Base-by-base conservation (phyloP, 2,329 filamentous ascomycete species). In the Nigrograna mackinnonii region DNA sequence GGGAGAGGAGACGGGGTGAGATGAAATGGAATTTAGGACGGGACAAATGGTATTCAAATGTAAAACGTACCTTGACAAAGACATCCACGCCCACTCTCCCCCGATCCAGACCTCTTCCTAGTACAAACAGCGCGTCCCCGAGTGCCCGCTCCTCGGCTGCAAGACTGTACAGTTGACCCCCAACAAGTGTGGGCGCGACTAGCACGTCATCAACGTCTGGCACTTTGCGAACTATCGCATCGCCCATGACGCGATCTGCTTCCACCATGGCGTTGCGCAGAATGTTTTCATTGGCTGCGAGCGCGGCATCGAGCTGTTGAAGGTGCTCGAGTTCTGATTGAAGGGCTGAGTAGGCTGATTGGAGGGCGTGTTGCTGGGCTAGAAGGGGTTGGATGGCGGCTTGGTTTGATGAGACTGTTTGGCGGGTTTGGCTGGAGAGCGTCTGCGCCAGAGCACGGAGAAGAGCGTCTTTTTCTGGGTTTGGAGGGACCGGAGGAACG, bases 391-490 rank as follows among this genome's bases (percentile, higher is more conserved):
- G 78, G 22, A 96, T 77, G 16, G 87, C 89, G 12, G 86, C 79
- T 14, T 83, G 79, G 54, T 91, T 91, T 59, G 94, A 87, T 19
- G 79, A 70, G 35, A 87, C 79, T 39, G 84, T 85, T 35, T 80
- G 79, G 47, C 84, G 82, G 13, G 91, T 84, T 49, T 88, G 84
- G 28, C 80, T 73, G 41, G 84, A 77, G 3, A 97, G 75, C 0
- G 84, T 82, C 42, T 79, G 76, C 24, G 86, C 90, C 21, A 97
- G 79, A 33, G 91, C 87, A 39, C 80, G 79, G 3, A 96, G 78
- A 13, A 97, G 80, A 16, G 87, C 86, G 67, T 97, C 91, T 65
- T 96, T 96, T 69, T 97, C 90, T 0, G 94, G 94, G 59, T 99
- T 99, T 0, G 91, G 91, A 0, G 94, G 92, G 22, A 96, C 90